Conservation (phyloP, 352 stramenopile genomes). For the Globisporangium cylindrosporum region DNA sequence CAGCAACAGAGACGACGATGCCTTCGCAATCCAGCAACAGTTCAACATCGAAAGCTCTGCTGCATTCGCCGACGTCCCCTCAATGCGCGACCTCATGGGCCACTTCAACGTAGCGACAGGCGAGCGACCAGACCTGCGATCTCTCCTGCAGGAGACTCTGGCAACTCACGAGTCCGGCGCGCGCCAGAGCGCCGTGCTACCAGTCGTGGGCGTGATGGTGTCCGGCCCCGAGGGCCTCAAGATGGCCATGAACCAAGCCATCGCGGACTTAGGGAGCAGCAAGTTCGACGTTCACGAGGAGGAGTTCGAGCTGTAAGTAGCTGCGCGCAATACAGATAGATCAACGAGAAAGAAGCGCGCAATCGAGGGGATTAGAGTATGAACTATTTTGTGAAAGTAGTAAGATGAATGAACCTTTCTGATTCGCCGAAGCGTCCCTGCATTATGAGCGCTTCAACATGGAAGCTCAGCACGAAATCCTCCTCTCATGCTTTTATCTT, state of each 20-base stretch:
- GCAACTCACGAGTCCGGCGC: conserved; percentile 22
- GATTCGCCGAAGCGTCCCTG: too few relatives aligned
- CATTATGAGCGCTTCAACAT: too few relatives aligned
- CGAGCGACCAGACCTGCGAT: conserved; percentile 33
- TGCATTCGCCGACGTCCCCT: conserved; percentile 37
- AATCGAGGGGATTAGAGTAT: not conserved
- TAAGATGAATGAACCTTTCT: too few relatives aligned
- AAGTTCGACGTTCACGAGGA: conserved; percentile 57
- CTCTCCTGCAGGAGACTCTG: conserved; percentile 28
- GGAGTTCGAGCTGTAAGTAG: conserved; percentile 43
- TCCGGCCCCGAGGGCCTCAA: conserved; percentile 39
- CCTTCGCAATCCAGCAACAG: not conserved
- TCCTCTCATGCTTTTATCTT: too few relatives aligned
- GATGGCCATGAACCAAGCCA: conserved; percentile 31
- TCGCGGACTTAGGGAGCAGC: conserved; percentile 27
- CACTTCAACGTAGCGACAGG: conserved; percentile 31
- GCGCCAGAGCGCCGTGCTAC: conserved; percentile 9
- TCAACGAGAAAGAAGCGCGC: not conserved
- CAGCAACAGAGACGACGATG: conserved; percentile 10
- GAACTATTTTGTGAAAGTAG: too few relatives aligned
- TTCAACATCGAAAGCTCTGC: conserved; percentile 11
- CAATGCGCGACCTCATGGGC: conserved; percentile 33
- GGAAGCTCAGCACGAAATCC: too few relatives aligned
- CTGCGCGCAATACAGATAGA: not conserved
- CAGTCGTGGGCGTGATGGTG: conserved; percentile 35